A percentile compares a stretch with the other conserved stretches of the same genome.
phyloP scores from a whole-genome alignment of 805 yeast species.

The Novakomyces olei region DNA sequence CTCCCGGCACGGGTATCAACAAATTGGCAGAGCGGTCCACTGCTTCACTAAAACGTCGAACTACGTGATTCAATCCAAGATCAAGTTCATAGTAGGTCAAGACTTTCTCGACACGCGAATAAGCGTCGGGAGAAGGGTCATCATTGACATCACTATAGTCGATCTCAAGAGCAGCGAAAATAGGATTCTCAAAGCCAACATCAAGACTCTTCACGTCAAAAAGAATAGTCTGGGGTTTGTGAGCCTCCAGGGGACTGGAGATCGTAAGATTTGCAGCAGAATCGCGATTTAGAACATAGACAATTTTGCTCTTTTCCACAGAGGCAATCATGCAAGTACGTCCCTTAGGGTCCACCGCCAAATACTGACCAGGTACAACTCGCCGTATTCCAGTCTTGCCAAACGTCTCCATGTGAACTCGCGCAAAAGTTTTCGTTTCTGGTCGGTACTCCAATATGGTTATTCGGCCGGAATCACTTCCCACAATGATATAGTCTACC shows the following conservation, averaged over 20 bases:
- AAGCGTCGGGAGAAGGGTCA: slow-evolving; percentile 10
- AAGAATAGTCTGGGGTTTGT: slow-evolving; percentile 28
- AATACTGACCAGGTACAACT: slow-evolving; percentile 48
- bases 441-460: slow-evolving; percentile 28
- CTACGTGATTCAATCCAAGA: slow-evolving; percentile 59
- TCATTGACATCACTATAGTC: slow-evolving; percentile 23
- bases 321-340: slow-evolving; percentile 53
- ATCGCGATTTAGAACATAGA: slow-evolving; percentile 38
- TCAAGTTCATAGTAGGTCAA: slow-evolving; percentile 64
- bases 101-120: slow-evolving; percentile 12
- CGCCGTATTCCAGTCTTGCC: slow-evolving; percentile 57
- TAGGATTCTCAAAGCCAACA: slow-evolving; percentile 61
- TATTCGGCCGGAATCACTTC: slow-evolving; percentile 64
- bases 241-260: slow-evolving; percentile 56
- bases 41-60: slow-evolving; percentile 26
- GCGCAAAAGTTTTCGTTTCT: slow-evolving; percentile 19
- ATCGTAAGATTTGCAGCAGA: slow-evolving; percentile 26
- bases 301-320: slow-evolving; percentile 49
- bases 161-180: slow-evolving; percentile 59
- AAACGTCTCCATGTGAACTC: slow-evolving; percentile 36
- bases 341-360: slow-evolving; percentile 47
- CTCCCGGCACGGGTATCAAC: slow-evolving; percentile 50
- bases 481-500: slow-evolving; percentile 43
- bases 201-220: slow-evolving; percentile 39
- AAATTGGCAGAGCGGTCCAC: slow-evolving; percentile 25